Conservation (phyloP, 805 yeast species). For the Scheffersomyces amazonensis region DNA sequence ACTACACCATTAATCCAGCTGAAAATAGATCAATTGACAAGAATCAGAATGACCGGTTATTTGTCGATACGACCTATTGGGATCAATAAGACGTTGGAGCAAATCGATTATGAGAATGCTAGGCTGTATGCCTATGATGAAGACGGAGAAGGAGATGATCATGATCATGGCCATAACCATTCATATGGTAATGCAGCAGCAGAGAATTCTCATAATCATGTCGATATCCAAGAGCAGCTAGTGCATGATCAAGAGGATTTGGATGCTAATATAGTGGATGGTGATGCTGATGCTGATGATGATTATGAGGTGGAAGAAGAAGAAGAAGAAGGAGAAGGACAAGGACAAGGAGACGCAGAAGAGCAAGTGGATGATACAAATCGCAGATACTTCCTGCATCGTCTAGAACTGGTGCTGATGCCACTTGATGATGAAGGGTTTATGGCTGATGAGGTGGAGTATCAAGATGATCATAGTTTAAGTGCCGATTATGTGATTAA, state of each 20-base stretch:
- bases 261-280: conserved; percentile 47
- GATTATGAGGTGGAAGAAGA: conserved; percentile 29
- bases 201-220: conserved; percentile 1
- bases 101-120: conserved; percentile 23
- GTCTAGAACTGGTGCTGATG: neutral
- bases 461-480: conserved; percentile 37
- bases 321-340: conserved; percentile 41
- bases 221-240: neutral
- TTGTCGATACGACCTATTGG: conserved; percentile 37
- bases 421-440: conserved; percentile 35
- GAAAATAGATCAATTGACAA: conserved; percentile 19
- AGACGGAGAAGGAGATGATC: conserved; percentile 9
- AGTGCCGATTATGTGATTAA: conserved; percentile 10
- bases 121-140: conserved; percentile 18
- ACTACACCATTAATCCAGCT: conserved; percentile 17
- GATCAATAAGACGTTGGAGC: conserved; percentile 37
- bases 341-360: conserved; percentile 25
- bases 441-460: conserved; percentile 48
- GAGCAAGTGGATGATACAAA: conserved; percentile 26
- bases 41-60: conserved; percentile 34
- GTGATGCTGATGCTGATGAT: conserved; percentile 30
- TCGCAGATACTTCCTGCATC: neutral
- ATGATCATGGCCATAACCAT: conserved; percentile 6
- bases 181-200: conserved; percentile 3
- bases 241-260: conserved; percentile 28